These are phyloP conservation scores for Pestalotiopsis sp. DNA, from an alignment of 2,329 filamentous ascomycete species.

Conservation along the genomic window DNA sequence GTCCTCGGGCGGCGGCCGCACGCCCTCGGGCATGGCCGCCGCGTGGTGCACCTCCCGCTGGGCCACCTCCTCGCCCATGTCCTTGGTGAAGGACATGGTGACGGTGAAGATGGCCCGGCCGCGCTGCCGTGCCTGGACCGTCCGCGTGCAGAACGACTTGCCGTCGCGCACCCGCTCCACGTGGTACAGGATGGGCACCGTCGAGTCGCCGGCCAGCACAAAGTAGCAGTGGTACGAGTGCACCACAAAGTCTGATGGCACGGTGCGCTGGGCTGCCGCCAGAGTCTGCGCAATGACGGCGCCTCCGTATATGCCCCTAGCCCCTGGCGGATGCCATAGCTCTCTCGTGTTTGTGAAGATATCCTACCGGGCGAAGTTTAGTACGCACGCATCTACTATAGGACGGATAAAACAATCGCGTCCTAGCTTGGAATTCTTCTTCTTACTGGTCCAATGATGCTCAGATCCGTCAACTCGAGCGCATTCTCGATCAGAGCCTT, in stretches of 20 bases:
- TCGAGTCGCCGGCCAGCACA: slow-evolving; percentile 82
- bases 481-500: slow-evolving; percentile 87
- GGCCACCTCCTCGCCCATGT: slow-evolving; percentile 53
- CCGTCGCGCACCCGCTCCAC: slow-evolving; percentile 94
- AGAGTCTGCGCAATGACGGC: slow-evolving; percentile 81
- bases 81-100: slow-evolving; percentile 83
- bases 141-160: slow-evolving; percentile 85
- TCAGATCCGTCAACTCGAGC: slow-evolving; percentile 80
- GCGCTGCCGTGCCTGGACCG: slow-evolving; percentile 90
- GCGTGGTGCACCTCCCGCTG: slow-evolving; percentile 64
- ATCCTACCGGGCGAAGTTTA: slow-evolving; percentile 53
- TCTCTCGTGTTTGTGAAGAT: slow-evolving; percentile 94
- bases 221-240: slow-evolving; percentile 99
- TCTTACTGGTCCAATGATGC: slow-evolving; percentile 72
- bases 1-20: slow-evolving; percentile 40
- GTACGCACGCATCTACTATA: not conserved
- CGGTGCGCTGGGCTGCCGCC: slow-evolving; percentile 80
- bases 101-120: slow-evolving; percentile 94
- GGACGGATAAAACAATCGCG: not conserved
- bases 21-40: slow-evolving; percentile 54
- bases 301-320: slow-evolving; percentile 91
- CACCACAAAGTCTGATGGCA: slow-evolving; percentile 76
- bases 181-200: slow-evolving; percentile 89
- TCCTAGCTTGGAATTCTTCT: not conserved
- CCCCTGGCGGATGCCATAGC: slow-evolving; percentile 89